A percentile compares a stretch with the other conserved stretches of the same genome.
Evolutionary conservation across 495 filamentous ascomycete species (phyloP).

Genomic region (Penicillium coprophilum): DNA sequence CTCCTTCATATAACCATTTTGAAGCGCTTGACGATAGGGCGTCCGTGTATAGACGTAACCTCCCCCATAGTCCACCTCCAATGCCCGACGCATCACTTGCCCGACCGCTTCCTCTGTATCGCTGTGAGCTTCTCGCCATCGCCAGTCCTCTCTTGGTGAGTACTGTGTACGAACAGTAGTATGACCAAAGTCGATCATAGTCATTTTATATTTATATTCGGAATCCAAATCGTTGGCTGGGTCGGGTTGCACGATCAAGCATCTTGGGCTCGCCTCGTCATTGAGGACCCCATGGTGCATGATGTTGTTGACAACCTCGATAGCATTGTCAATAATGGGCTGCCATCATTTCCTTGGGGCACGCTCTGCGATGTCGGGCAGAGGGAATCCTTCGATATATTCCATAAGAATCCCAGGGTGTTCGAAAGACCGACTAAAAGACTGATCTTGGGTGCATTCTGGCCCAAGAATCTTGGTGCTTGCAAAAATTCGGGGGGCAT

Average conservation of each 20-base stretch:
- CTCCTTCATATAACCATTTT: not conserved
- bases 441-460: not conserved
- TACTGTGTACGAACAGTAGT: not conserved
- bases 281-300: not conserved
- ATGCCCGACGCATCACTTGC: not conserved
- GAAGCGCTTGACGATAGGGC: not conserved
- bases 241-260: not conserved
- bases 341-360: not conserved
- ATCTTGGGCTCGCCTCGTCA: not conserved
- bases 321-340: not conserved
- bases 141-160: not conserved
- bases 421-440: not conserved
- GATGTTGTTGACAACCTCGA: not conserved
- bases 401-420: not conserved
- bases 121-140: not conserved
- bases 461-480: not conserved
- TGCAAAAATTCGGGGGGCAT: not conserved
- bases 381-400: not conserved
- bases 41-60: not conserved
- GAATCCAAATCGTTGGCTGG: not conserved
- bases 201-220: not conserved
- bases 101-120: not conserved
- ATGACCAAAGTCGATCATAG: conserved; percentile 3
- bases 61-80: not conserved
- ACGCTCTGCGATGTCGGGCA: not conserved